Conservation (phyloP, 495 filamentous ascomycete species). For the Rostrohypoxylon terebratum region DNA sequence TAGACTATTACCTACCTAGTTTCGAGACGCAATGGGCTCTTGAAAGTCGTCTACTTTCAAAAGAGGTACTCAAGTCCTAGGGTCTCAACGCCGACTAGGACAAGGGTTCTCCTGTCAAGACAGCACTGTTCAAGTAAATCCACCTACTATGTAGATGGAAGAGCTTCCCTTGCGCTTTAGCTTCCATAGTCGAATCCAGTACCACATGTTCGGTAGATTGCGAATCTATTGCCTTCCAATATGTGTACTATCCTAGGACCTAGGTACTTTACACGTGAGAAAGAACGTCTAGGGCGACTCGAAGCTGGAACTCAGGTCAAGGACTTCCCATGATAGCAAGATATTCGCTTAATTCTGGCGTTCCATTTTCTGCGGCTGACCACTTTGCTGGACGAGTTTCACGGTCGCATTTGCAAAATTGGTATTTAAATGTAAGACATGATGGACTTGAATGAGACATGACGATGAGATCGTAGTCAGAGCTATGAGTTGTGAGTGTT, state of each 20-base stretch:
- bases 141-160: neutral
- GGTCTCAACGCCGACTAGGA: neutral
- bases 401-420: neutral
- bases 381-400: no score
- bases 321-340: no score
- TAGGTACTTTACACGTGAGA: neutral
- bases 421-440: neutral
- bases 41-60: neutral
- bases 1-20: neutral
- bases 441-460: neutral
- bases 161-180: neutral
- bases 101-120: neutral
- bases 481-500: neutral
- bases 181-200: neutral
- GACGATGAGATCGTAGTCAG: neutral
- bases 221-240: neutral
- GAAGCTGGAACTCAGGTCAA: no score
- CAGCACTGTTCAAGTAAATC: neutral
- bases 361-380: no score
- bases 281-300: no score
- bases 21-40: neutral
- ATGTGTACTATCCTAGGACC: neutral
- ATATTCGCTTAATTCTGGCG: no score
- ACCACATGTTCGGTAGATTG: constrained; percentile 3
- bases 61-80: no score